Percentiles rank a stretch among this genome's conserved stretches.
Conservation (phyloP, 345 rosid genomes). For the Erucastrum elatum region DNA sequence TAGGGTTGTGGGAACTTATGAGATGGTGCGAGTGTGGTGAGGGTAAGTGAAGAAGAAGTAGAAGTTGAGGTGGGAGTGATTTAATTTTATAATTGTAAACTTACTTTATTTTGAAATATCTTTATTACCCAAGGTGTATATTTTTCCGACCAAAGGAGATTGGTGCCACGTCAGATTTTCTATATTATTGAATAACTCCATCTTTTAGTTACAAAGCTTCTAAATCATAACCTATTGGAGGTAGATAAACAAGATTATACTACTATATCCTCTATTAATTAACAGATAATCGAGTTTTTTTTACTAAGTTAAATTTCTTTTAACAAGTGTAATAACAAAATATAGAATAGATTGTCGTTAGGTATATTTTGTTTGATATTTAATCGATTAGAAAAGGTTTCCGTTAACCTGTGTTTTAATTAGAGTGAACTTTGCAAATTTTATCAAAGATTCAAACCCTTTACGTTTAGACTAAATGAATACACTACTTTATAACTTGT, state of each 20-base stretch:
- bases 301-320: not conserved
- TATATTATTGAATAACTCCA: not conserved
- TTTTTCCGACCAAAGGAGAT: not conserved
- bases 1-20: slow-evolving; percentile 2
- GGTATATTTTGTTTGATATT: not conserved
- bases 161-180: slow-evolving; percentile 22
- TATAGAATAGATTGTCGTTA: not conserved
- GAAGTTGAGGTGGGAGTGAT: slow-evolving; percentile 37
- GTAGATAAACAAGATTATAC: not conserved
- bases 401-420: not conserved
- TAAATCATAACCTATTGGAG: not conserved
- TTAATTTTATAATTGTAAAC: slow-evolving; percentile 39
- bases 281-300: not conserved
- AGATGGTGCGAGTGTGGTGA: slow-evolving; percentile 15
- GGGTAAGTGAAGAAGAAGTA: slow-evolving; percentile 15
- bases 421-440: not conserved
- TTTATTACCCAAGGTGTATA: not conserved
- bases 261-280: not conserved
- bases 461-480: slow-evolving; percentile 14
- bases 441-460: slow-evolving; percentile 7
- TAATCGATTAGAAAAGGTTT: not conserved
- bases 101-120: slow-evolving; percentile 12
- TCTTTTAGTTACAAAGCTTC: not conserved
- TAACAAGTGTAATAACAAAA: not conserved
- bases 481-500: not conserved